Conservation (phyloP, 306 rosid genomes). For the Vigna hirtella region DNA sequence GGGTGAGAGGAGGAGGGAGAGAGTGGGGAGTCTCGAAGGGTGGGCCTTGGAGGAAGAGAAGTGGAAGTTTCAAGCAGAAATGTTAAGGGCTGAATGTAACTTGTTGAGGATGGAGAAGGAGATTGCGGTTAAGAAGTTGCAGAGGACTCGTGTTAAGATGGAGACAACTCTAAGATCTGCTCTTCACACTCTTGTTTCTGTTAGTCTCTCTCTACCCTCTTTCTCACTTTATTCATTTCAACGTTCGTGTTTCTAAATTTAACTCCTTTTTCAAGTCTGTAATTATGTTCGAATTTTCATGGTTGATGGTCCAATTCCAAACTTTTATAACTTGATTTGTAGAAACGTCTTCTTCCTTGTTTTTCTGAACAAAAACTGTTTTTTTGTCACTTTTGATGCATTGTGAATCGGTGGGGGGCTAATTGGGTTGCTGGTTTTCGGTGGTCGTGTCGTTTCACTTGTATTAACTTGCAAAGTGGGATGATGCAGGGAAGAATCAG, state of each 20-base stretch:
- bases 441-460: constrained; percentile 4
- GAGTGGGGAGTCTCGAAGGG: constrained; percentile 46
- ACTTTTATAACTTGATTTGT: neutral
- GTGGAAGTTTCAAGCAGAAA: constrained; percentile 94
- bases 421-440: neutral
- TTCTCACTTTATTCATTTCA: neutral
- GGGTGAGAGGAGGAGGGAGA: constrained; percentile 61
- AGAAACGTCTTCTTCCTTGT: neutral
- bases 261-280: neutral
- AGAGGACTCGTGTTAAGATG: constrained; percentile 62
- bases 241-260: neutral
- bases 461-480: constrained; percentile 36
- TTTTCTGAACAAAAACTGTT: neutral
- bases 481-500: constrained; percentile 73
- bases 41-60: constrained; percentile 66
- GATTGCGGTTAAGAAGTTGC: constrained; percentile 69
- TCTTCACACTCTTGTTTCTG: constrained; percentile 75
- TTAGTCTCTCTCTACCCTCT: constrained; percentile 49
- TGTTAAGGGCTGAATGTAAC: constrained; percentile 94
- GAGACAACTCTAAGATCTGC: constrained; percentile 73
- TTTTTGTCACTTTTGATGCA: neutral
- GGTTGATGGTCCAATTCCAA: neutral
- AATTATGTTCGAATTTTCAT: neutral
- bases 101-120: constrained; percentile 92
- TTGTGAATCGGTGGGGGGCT: constrained; percentile 11